A percentile compares a stretch with the other conserved stretches of the same genome.
These are phyloP conservation scores for Shiraia sp. DNA, from an alignment of 2,329 filamentous ascomycete species.

Conservation along the genomic window DNA sequence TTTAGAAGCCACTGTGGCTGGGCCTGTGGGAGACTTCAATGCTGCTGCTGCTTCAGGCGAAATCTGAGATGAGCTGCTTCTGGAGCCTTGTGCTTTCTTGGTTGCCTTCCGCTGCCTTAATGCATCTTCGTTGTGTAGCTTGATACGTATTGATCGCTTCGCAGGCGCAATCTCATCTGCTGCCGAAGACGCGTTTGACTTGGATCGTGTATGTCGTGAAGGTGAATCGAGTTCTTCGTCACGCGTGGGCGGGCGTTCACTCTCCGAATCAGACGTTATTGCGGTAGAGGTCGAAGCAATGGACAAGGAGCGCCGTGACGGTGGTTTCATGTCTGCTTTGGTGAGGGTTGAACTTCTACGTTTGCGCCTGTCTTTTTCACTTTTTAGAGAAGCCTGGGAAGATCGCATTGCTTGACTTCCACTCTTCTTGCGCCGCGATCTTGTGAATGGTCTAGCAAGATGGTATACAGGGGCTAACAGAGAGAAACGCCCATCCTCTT, in stretches of 20 bases:
- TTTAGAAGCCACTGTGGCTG: constrained; percentile 60
- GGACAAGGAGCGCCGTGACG: constrained; percentile 46
- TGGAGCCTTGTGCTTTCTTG: constrained; percentile 56
- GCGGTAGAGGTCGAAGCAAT: constrained; percentile 63
- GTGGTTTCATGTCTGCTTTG: constrained; percentile 32
- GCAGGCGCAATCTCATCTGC: constrained; percentile 68
- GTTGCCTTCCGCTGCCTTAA: constrained; percentile 73
- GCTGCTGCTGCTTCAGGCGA: constrained; percentile 61
- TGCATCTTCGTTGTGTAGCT: constrained; percentile 79
- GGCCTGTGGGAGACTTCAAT: constrained; percentile 91
- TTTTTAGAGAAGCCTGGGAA: constrained; percentile 24
- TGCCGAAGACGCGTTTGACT: constrained; percentile 54
- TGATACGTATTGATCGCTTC: constrained; percentile 86
- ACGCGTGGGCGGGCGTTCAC: constrained; percentile 52
- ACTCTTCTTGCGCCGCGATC: constrained; percentile 41
- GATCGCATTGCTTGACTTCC: constrained; percentile 32
- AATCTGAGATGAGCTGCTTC: constrained; percentile 32
- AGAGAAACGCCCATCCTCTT: constrained; percentile 77
- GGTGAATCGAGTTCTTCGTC: constrained; percentile 40
- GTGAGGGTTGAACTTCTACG: constrained; percentile 32
- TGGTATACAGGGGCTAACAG: constrained; percentile 73
- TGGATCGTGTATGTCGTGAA: constrained; percentile 65
- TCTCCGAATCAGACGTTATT: constrained; percentile 68
- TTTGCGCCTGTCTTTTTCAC: constrained; percentile 36
- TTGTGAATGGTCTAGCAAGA: constrained; percentile 56